Conservation (phyloP, 495 filamentous ascomycete genomes). For the Penicillium argentinense region DNA sequence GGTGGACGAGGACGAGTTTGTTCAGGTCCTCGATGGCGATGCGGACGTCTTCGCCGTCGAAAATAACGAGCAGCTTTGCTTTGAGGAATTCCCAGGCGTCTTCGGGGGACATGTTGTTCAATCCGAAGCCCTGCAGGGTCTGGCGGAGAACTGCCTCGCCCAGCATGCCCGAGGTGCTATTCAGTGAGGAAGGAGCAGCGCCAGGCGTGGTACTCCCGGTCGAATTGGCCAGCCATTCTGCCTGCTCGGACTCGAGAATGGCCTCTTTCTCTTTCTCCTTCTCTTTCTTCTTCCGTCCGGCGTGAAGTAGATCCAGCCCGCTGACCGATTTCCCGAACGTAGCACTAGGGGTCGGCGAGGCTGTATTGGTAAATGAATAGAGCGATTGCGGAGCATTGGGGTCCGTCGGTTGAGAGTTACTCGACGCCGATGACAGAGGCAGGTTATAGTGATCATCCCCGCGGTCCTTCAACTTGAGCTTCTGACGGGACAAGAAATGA, state of each 20-base stretch:
- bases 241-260: conserved; percentile 40
- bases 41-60: conserved; percentile 87
- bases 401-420: conserved; percentile 84
- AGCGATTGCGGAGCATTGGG: conserved; percentile 81
- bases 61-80: conserved; percentile 82
- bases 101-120: conserved; percentile 81
- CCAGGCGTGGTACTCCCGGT: conserved; percentile 19
- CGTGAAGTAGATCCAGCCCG: conserved; percentile 83
- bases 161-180: conserved; percentile 30
- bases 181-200: conserved; percentile 40
- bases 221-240: conserved; percentile 45
- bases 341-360: conserved; percentile 66
- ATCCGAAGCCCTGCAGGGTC: conserved; percentile 59
- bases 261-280: conserved; percentile 63
- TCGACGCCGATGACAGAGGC: conserved; percentile 81
- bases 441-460: conserved; percentile 69
- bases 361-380: conserved; percentile 71
- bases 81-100: conserved; percentile 97
- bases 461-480: conserved; percentile 81
- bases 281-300: conserved; percentile 84
- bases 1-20: conserved; percentile 75
- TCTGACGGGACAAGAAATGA: conserved; percentile 88
- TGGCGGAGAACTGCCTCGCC: conserved; percentile 46
- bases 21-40: conserved; percentile 95
- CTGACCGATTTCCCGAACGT: conserved; percentile 76